Conservation (phyloP, 768 basidiomycete genomes). For the Glaciozyma antarctica region DNA sequence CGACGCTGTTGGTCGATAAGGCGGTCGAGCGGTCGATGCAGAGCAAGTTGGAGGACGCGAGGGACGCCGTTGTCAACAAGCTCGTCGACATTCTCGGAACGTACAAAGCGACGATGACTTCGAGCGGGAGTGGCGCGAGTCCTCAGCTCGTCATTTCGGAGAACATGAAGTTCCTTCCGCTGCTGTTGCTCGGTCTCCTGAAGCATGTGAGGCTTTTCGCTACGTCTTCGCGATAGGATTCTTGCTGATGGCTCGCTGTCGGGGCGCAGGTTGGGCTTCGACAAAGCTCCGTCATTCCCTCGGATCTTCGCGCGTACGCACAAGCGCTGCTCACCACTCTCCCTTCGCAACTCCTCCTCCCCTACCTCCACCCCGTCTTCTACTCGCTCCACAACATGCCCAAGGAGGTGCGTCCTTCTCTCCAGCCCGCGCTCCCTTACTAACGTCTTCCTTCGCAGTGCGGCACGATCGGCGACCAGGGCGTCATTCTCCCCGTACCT, state of each 20-base stretch:
- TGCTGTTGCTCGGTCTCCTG: slow-evolving; percentile 75
- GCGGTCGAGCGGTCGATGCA: slow-evolving; percentile 80
- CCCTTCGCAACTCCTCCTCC: slow-evolving; percentile 80
- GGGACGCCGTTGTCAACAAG: slow-evolving; percentile 73
- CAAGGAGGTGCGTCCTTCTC: slow-evolving; percentile 54
- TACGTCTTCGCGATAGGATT: neutral
- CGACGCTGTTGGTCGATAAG: slow-evolving; percentile 77
- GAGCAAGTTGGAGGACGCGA: slow-evolving; percentile 77
- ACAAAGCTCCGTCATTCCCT: slow-evolving; percentile 92
- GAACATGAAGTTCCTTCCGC: slow-evolving; percentile 88
- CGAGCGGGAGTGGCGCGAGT: slow-evolving; percentile 82
- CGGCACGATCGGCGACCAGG: slow-evolving; percentile 81
- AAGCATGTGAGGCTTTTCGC: slow-evolving; percentile 63
- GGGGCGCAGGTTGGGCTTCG: slow-evolving; percentile 80
- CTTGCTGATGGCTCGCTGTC: neutral
- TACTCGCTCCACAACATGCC: slow-evolving; percentile 96
- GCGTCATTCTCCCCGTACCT: slow-evolving; percentile 75
- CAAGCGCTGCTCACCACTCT: slow-evolving; percentile 82
- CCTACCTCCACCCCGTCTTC: slow-evolving; percentile 90
- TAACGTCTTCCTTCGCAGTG: slow-evolving; percentile 47
- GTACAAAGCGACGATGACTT: slow-evolving; percentile 94
- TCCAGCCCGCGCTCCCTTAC: neutral
- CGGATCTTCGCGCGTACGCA: slow-evolving; percentile 90
- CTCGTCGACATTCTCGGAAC: slow-evolving; percentile 72
- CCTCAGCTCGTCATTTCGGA: slow-evolving; percentile 86